Conservation (phyloP, 2,329 filamentous ascomycete species). For the Thermochaetoides dissita region DNA sequence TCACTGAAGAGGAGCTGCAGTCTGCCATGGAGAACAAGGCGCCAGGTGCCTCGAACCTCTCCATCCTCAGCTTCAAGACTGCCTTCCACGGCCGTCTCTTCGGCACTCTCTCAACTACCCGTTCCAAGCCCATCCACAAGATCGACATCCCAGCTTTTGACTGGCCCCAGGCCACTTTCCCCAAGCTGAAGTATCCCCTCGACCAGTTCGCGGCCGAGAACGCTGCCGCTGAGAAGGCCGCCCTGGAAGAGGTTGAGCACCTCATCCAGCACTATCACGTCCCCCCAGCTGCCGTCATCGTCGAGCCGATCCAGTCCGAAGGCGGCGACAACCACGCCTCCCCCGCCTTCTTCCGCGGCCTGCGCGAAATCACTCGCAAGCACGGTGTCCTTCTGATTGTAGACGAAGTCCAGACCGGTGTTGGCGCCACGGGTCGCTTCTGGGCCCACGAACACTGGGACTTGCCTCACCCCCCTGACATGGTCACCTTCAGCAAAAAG, state of each 20-base stretch:
- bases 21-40: constrained; percentile 67
- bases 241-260: constrained; percentile 69
- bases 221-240: constrained; percentile 63
- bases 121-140: constrained; percentile 90
- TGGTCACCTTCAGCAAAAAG: constrained; percentile 94
- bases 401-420: constrained; percentile 86
- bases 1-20: constrained; percentile 60
- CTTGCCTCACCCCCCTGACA: constrained; percentile 65
- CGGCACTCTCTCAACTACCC: constrained; percentile 73
- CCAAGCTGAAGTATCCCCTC: constrained; percentile 71
- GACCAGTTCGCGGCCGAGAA: constrained; percentile 70
- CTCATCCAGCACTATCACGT: constrained; percentile 67
- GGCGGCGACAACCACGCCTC: constrained; percentile 91
- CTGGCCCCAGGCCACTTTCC: constrained; percentile 87
- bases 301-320: constrained; percentile 89
- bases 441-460: constrained; percentile 97
- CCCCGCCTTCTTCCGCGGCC: constrained; percentile 70
- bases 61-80: constrained; percentile 77
- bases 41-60: constrained; percentile 63
- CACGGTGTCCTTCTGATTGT: constrained; percentile 76
- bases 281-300: constrained; percentile 66
- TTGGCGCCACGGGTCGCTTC: constrained; percentile 86
- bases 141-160: constrained; percentile 88
- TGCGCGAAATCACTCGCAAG: constrained; percentile 65
- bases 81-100: constrained; percentile 87